Percentiles rank a stretch among this genome's conserved stretches.
Conservation (phyloP, 495 filamentous ascomycete species). For the Massariosphaeria phaeospora region DNA sequence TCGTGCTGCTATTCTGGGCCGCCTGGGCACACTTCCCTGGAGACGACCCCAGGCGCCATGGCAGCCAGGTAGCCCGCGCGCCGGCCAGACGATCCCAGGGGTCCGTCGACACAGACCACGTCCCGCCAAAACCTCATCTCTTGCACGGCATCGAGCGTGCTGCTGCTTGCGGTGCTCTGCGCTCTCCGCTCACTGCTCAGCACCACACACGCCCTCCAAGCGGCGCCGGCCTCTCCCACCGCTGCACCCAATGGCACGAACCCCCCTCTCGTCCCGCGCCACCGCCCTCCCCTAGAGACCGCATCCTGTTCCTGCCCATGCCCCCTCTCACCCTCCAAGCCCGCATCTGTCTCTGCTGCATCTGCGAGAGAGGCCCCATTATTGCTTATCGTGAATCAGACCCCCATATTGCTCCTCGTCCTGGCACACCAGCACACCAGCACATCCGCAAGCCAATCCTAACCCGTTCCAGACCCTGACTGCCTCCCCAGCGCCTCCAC, state of each 20-base stretch:
- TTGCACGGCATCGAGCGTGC: constrained; percentile 4
- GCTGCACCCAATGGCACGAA: constrained; percentile 19
- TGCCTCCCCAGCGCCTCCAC: constrained; percentile 5
- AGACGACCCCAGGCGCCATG: not conserved
- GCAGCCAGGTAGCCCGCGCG: not conserved
- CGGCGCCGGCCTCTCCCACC: constrained; percentile 15
- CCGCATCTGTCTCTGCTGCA: constrained; percentile 17
- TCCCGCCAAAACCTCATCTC: constrained; percentile 7
- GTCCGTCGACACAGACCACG: constrained; percentile 4
- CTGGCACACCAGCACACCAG: not conserved
- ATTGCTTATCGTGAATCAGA: constrained; percentile 24
- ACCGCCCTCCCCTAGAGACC: constrained; percentile 1
- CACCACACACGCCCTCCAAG: not conserved
- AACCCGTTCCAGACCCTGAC: constrained; percentile 1
- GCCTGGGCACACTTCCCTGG: not conserved
- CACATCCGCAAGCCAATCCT: not conserved
- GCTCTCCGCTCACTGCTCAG: not conserved
- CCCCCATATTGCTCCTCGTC: constrained; percentile 4
- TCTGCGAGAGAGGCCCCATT: constrained; percentile 12
- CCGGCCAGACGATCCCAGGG: constrained; percentile 19
- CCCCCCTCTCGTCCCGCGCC: constrained; percentile 9
- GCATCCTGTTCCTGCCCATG: constrained; percentile 11
- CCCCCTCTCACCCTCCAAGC: not conserved
- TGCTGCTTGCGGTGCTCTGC: not conserved
- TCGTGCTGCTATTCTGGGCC: constrained; percentile 18